These are phyloP conservation scores for Umbelopsis vinacea DNA, from an alignment of 192 early-diverging fungal species.

Conservation along the genomic window DNA sequence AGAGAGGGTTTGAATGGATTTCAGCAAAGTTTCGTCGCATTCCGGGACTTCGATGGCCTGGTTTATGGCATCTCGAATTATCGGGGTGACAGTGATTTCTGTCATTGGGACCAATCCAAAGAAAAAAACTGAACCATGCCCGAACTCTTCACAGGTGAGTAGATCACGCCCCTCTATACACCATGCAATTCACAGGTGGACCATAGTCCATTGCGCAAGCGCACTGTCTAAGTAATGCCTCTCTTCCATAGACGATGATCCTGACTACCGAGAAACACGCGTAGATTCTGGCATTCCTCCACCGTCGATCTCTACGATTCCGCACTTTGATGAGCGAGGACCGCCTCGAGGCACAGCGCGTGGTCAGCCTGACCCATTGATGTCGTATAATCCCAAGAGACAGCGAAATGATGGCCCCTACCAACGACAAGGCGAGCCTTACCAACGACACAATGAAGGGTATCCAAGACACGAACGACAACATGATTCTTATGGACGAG, in stretches of 20 bases:
- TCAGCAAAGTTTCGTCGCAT: neutral
- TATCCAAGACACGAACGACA: no score
- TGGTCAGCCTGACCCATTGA: slow-evolving; percentile 35
- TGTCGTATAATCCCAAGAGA: slow-evolving; percentile 35
- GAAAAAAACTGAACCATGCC: slow-evolving; percentile 6
- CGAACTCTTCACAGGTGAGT: slow-evolving; percentile 6
- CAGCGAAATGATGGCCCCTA: slow-evolving; percentile 42
- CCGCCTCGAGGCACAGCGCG: slow-evolving; percentile 23
- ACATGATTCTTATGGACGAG: no score
- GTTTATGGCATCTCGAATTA: slow-evolving; percentile 2
- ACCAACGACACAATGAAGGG: slow-evolving; percentile 28
- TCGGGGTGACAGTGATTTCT: slow-evolving; percentile 17
- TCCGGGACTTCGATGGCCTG: neutral
- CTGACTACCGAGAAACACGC: slow-evolving; percentile 46
- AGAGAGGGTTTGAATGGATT: neutral
- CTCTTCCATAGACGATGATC: slow-evolving; percentile 37
- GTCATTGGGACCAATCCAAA: slow-evolving; percentile 10
- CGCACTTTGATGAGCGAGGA: slow-evolving; percentile 33
- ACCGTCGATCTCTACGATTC: slow-evolving; percentile 46
- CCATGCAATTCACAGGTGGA: no score
- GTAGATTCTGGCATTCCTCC: slow-evolving; percentile 47
- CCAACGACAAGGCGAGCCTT: slow-evolving; percentile 35
- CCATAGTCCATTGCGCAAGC: neutral
- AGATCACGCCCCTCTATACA: neutral
- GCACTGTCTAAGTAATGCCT: neutral